Conservation (phyloP, 2,329 filamentous ascomycete genomes). For the Beauveria sp. region DNA sequence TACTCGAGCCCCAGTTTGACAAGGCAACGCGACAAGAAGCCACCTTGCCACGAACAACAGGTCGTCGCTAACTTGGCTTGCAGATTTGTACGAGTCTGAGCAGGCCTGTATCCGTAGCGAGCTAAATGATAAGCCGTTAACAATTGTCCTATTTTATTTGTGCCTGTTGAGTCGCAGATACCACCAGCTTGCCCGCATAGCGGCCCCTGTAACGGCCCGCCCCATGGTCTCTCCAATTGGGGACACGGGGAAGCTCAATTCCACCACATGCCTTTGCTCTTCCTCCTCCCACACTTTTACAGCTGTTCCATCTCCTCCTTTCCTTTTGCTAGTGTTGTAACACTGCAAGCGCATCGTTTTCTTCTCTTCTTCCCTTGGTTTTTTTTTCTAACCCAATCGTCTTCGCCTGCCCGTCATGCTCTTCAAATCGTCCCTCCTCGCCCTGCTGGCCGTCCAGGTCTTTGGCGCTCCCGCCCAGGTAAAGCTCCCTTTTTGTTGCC, state of each 20-base stretch:
- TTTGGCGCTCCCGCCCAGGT: conserved; percentile 58
- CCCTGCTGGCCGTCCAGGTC: conserved; percentile 62
- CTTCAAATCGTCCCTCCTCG: conserved; percentile 64
- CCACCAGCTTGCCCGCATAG: no score
- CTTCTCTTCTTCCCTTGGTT: background rate
- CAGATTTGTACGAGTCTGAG: no score
- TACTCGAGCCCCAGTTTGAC: background rate
- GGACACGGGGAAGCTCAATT: background rate
- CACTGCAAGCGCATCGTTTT: background rate
- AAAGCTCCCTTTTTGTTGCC: conserved; percentile 27
- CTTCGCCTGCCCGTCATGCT: conserved; percentile 46
- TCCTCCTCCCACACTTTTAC: conserved; percentile 1
- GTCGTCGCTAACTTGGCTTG: no score
- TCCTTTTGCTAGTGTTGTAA: conserved; percentile 4
- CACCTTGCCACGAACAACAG: background rate
- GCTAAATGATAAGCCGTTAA: no score
- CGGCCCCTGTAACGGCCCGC: no score
- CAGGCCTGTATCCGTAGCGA: no score
- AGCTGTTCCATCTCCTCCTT: background rate
- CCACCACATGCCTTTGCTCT: background rate
- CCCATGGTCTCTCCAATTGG: no score
- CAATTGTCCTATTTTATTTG: no score
- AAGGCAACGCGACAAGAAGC: conserved; percentile 2
- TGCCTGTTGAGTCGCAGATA: no score
- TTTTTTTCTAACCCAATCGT: background rate